Evolutionary conservation across 305 asterid genomes (phyloP).

Genomic region (Rubia tinctorum): DNA sequence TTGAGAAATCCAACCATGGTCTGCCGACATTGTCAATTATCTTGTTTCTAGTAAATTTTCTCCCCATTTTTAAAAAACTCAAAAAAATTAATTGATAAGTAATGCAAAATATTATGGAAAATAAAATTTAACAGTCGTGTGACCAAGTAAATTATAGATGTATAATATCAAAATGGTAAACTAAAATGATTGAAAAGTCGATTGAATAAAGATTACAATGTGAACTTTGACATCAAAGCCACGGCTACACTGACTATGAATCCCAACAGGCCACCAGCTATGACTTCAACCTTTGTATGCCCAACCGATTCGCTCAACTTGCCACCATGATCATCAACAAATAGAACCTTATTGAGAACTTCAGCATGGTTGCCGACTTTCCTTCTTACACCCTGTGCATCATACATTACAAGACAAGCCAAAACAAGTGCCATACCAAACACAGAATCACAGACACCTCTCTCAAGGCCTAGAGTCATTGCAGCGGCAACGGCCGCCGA

Average conservation of each 20-base stretch:
- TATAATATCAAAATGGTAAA: not conserved
- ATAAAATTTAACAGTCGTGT: too few species aligned
- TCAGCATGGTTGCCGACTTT: conserved; percentile 87
- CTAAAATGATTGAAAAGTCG: too few species aligned
- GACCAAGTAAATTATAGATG: not conserved
- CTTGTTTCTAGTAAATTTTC: too few species aligned
- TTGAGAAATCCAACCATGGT: too few species aligned
- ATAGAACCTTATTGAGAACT: conserved; percentile 50
- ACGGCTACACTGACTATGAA: conserved; percentile 60
- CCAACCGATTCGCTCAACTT: conserved; percentile 79
- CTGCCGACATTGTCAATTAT: too few species aligned
- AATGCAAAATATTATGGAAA: too few species aligned
- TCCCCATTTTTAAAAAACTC: too few species aligned
- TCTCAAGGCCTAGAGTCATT: conserved; percentile 68
- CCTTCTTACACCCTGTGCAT: conserved; percentile 93
- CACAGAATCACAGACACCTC: conserved; percentile 59
- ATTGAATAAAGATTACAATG: not conserved
- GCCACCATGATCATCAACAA: conserved; percentile 9
- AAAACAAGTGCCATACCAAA: conserved; percentile 85
- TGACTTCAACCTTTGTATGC: conserved; percentile 79
- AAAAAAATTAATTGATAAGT: too few species aligned
- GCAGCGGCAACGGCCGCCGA: conserved; percentile 85
- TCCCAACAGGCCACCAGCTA: conserved; percentile 85
- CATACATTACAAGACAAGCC: conserved; percentile 79
- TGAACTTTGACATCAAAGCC: not conserved